phyloP scores from a whole-genome alignment of 768 basidiomycete genomes.

The Mycena latifolia region DNA sequence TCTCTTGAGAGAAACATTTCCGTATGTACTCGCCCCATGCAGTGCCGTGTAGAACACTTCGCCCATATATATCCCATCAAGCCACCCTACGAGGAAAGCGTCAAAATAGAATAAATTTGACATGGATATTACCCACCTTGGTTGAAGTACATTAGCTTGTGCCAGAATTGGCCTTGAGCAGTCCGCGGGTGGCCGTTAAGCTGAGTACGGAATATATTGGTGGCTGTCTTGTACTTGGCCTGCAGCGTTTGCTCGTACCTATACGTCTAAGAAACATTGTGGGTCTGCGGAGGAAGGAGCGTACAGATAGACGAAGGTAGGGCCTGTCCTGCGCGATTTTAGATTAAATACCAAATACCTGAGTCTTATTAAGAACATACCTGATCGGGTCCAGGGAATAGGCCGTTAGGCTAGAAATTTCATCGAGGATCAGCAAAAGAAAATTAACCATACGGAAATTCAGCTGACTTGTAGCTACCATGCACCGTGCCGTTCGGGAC shows the following conservation, averaged over 20 bases:
- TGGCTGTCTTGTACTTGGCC: slow-evolving; percentile 56
- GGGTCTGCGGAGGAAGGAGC: slow-evolving; percentile 7
- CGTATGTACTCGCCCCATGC: slow-evolving; percentile 41
- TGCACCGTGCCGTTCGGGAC: slow-evolving; percentile 51
- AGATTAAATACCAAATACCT: neutral
- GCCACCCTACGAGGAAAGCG: slow-evolving; percentile 40
- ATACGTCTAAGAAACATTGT: neutral
- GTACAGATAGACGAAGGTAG: slow-evolving; percentile 54
- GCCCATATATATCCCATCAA: slow-evolving; percentile 53
- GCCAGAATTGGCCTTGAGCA: slow-evolving; percentile 61
- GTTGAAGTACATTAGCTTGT: slow-evolving; percentile 56
- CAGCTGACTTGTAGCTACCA: slow-evolving; percentile 52
- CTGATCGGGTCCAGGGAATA: slow-evolving; percentile 53
- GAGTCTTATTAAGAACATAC: slow-evolving; percentile 32
- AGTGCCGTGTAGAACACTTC: slow-evolving; percentile 49
- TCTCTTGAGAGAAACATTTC: neutral
- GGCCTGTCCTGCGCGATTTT: slow-evolving; percentile 49
- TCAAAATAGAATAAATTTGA: too few relatives aligned
- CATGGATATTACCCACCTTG: too few relatives aligned
- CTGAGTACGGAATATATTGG: slow-evolving; percentile 53
- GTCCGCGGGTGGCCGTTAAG: slow-evolving; percentile 58
- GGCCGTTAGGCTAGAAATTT: slow-evolving; percentile 43
- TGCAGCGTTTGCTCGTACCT: slow-evolving; percentile 48
- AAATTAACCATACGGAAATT: neutral
- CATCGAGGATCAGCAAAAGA: neutral